Evolutionary conservation across 2,329 filamentous ascomycete species (phyloP).

Genomic region (Ceratocystis albifundus): DNA sequence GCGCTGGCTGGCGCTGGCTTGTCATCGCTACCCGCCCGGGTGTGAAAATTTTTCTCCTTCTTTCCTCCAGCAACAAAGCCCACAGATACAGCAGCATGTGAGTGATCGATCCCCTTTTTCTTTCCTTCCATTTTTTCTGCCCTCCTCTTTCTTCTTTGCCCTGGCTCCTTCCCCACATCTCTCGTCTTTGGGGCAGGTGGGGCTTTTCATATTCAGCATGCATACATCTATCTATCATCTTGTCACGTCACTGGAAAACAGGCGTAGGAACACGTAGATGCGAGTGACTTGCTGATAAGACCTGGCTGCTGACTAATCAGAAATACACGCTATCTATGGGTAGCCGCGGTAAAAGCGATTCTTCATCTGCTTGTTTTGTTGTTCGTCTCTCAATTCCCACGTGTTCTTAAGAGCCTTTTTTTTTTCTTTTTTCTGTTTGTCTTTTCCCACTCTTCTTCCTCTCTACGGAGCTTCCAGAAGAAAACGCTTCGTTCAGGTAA

Average conservation of each 20-base stretch:
- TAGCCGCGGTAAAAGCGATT: not conserved
- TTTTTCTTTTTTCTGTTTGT: no score
- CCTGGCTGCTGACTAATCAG: not conserved
- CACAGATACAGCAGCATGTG: not conserved
- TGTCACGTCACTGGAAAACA: not conserved
- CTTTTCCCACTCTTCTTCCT: not conserved
- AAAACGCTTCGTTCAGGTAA: not conserved
- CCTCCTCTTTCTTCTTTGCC: not conserved
- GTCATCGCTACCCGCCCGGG: not conserved
- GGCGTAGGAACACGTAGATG: not conserved
- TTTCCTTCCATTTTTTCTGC: not conserved
- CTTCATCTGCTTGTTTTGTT: not conserved
- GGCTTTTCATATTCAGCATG: not conserved
- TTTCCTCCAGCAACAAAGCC: not conserved
- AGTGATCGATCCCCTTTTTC: not conserved
- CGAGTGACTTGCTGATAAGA: not conserved
- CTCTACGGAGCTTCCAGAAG: slow-evolving; percentile 8
- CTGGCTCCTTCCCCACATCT: slow-evolving; percentile 8
- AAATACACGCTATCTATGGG: not conserved
- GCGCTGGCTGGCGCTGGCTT: no score
- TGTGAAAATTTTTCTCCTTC: not conserved
- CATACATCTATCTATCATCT: no score
- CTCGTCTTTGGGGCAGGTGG: not conserved
- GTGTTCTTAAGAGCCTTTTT: not conserved
- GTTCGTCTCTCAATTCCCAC: not conserved